Conservation (phyloP, 1,139 yeast genomes). For the Saccharomyces hybrid region DNA sequence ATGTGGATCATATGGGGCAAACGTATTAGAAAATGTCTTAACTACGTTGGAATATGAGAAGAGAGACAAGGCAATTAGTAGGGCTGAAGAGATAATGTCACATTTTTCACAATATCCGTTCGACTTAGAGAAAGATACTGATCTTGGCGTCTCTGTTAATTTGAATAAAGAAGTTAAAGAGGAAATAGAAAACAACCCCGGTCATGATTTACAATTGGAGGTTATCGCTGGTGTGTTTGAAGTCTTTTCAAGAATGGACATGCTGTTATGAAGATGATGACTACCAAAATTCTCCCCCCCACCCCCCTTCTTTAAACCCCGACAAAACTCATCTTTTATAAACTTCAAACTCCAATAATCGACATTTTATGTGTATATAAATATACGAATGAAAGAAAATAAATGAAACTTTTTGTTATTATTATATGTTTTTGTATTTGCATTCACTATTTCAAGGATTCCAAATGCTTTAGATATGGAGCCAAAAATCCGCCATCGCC, state of each 20-base stretch:
- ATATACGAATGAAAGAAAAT: neutral
- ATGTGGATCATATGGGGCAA: slow-evolving; percentile 91
- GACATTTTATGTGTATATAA: neutral
- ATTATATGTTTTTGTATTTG: neutral
- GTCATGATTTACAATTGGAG: slow-evolving; percentile 70
- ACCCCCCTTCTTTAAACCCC: neutral
- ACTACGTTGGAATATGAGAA: slow-evolving; percentile 75
- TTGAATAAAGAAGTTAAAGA: slow-evolving; percentile 57
- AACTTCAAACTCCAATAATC: neutral
- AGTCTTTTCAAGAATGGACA: slow-evolving; percentile 44
- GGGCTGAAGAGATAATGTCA: slow-evolving; percentile 83
- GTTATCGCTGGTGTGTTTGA: slow-evolving; percentile 78
- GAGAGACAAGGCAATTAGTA: slow-evolving; percentile 85
- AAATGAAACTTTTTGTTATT: slow-evolving; percentile 2
- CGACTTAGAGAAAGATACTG: slow-evolving; percentile 44
- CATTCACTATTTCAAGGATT: neutral
- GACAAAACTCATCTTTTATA: neutral
- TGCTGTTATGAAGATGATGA: slow-evolving; percentile 29
- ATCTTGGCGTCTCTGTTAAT: slow-evolving; percentile 71
- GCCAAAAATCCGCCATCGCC: slow-evolving; percentile 17
- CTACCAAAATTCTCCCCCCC: too few relatives aligned
- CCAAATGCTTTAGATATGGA: neutral
- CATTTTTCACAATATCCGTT: slow-evolving; percentile 90
- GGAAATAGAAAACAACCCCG: slow-evolving; percentile 53
- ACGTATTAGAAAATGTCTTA: slow-evolving; percentile 87